A percentile compares a stretch with the other conserved stretches of the same genome.
Conservation (phyloP, 2,329 filamentous ascomycete species). For the Alternaria infectoria region DNA sequence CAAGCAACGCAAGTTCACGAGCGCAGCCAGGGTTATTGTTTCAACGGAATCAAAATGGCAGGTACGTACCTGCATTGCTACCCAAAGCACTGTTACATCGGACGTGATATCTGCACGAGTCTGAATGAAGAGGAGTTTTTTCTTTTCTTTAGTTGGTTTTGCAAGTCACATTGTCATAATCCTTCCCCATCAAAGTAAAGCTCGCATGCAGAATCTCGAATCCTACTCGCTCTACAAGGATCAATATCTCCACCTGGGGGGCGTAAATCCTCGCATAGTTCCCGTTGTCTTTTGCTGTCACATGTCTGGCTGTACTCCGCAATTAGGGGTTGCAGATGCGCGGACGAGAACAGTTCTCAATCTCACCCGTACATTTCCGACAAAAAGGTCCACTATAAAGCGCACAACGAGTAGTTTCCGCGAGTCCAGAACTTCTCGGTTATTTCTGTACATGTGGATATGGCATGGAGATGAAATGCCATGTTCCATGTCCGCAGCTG, state of each 20-base stretch:
- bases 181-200: background rate
- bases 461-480: background rate
- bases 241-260: conserved; percentile 3
- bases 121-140: background rate
- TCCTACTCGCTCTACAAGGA: conserved; percentile 2
- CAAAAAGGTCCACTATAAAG: background rate
- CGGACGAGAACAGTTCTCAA: conserved; percentile 3
- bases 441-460: conserved; percentile 3
- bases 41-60: background rate
- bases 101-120: background rate
- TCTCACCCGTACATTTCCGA: conserved; percentile 10
- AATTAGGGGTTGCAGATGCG: background rate
- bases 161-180: background rate
- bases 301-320: background rate
- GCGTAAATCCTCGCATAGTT: conserved; percentile 3
- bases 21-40: background rate
- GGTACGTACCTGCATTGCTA: conserved; percentile 15
- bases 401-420: background rate
- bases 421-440: conserved; percentile 4
- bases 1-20: conserved; percentile 3
- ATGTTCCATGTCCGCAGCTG: background rate
- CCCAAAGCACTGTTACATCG: conserved; percentile 3
- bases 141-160: background rate
- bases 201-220: conserved; percentile 2
- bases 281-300: background rate